Conservation (phyloP, 345 rosid species). For the Acer campestre region DNA sequence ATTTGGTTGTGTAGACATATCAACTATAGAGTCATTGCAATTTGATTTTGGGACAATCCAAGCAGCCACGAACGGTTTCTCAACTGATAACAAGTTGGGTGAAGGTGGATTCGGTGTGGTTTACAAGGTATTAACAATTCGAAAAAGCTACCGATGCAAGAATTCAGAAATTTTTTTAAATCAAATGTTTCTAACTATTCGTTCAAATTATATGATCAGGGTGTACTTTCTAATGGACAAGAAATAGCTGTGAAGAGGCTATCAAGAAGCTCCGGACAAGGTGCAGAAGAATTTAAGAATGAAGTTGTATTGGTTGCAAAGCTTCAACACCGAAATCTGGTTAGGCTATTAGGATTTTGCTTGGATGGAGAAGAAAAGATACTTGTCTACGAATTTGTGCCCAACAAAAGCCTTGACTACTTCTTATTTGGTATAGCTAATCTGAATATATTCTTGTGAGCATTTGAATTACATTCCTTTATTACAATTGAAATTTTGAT, state of each 20-base stretch:
- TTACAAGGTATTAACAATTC: slow-evolving; percentile 41
- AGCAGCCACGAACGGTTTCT: slow-evolving; percentile 53
- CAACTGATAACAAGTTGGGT: slow-evolving; percentile 56
- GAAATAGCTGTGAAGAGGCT: slow-evolving; percentile 55
- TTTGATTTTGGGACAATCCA: slow-evolving; percentile 39
- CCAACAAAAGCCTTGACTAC: slow-evolving; percentile 48
- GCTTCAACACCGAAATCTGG: slow-evolving; percentile 62
- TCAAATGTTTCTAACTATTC: background rate
- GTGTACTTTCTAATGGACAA: slow-evolving; percentile 38
- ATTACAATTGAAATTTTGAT: background rate
- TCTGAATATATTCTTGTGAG: background rate
- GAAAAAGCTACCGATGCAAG: background rate
- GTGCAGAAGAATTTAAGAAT: slow-evolving; percentile 44
- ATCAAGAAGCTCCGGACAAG: slow-evolving; percentile 43
- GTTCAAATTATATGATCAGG: slow-evolving; percentile 28
- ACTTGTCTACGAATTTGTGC: slow-evolving; percentile 52
- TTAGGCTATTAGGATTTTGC: slow-evolving; percentile 48
- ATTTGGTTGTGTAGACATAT: slow-evolving; percentile 32
- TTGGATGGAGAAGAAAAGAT: slow-evolving; percentile 45
- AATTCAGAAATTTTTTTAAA: background rate
- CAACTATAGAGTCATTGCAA: slow-evolving; percentile 45
- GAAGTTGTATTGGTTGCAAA: slow-evolving; percentile 45
- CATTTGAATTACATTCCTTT: background rate
- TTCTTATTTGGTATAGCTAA: slow-evolving; percentile 34
- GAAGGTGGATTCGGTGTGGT: slow-evolving; percentile 76